Evolutionary conservation across 2,329 filamentous ascomycete genomes (phyloP).

Genomic region (Lachnellula occidentalis): DNA sequence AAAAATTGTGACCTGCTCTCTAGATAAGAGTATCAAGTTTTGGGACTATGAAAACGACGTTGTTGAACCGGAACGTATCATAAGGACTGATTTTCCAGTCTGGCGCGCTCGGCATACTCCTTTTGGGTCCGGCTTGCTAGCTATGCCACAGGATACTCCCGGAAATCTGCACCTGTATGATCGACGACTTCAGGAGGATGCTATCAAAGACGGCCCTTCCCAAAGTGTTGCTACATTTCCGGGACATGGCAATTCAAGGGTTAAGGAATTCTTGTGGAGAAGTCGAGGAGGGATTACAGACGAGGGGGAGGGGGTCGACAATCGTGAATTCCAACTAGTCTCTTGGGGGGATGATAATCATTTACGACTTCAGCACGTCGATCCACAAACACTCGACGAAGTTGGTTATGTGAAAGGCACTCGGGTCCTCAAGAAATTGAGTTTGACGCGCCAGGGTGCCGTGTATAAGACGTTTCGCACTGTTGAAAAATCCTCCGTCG

Average conservation of each 20-base stretch:
- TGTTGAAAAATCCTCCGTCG: slow-evolving; percentile 53
- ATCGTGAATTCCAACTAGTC: slow-evolving; percentile 86
- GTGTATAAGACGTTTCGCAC: slow-evolving; percentile 81
- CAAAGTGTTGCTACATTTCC: slow-evolving; percentile 53
- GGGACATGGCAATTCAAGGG: slow-evolving; percentile 58
- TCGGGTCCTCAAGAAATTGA: slow-evolving; percentile 57
- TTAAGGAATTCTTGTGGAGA: slow-evolving; percentile 90
- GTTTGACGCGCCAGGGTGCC: slow-evolving; percentile 76
- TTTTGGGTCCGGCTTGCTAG: slow-evolving; percentile 78
- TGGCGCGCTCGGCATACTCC: slow-evolving; percentile 90
- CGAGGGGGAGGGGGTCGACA: slow-evolving; percentile 67
- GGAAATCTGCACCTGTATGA: slow-evolving; percentile 83
- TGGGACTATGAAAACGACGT: slow-evolving; percentile 71
- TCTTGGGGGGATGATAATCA: slow-evolving; percentile 88
- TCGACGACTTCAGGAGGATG: slow-evolving; percentile 43
- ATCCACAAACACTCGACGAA: slow-evolving; percentile 55
- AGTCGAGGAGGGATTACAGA: slow-evolving; percentile 61
- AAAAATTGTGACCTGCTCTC: slow-evolving; percentile 77
- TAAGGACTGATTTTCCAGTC: slow-evolving; percentile 78
- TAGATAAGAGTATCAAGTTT: slow-evolving; percentile 89
- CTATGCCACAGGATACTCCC: slow-evolving; percentile 88
- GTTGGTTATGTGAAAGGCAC: slow-evolving; percentile 71
- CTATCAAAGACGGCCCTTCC: slow-evolving; percentile 39
- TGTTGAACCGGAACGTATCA: slow-evolving; percentile 67
- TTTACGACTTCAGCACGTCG: slow-evolving; percentile 70